Evolutionary conservation across 345 rosid species (phyloP).

Genomic region (Sisymbrium altissimum): DNA sequence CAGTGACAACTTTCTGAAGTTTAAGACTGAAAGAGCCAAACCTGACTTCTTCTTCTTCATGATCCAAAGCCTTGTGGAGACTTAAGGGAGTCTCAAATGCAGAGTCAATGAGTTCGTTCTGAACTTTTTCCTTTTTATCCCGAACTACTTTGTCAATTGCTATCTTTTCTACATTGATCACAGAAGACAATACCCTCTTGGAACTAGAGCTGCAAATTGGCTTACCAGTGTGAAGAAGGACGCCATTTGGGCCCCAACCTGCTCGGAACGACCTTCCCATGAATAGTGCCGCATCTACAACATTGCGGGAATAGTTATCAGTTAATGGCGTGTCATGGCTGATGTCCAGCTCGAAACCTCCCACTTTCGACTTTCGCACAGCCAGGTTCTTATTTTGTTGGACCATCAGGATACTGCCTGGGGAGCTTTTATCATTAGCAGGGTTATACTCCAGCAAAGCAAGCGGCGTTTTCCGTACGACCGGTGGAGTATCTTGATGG

Average conservation of each 20-base stretch:
- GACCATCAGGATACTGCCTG: slow-evolving; percentile 64
- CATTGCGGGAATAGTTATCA: slow-evolving; percentile 62
- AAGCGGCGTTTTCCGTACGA: slow-evolving; percentile 60
- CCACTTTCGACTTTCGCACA: slow-evolving; percentile 44
- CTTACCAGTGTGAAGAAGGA: slow-evolving; percentile 80
- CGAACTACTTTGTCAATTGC: slow-evolving; percentile 80
- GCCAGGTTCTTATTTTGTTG: slow-evolving; percentile 67
- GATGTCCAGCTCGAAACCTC: slow-evolving; percentile 77
- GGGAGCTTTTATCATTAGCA: slow-evolving; percentile 46
- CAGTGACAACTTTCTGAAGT: slow-evolving; percentile 63
- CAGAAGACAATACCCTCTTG: slow-evolving; percentile 58
- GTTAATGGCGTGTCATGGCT: slow-evolving; percentile 61
- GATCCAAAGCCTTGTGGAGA: slow-evolving; percentile 63
- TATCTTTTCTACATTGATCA: slow-evolving; percentile 72
- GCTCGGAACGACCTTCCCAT: slow-evolving; percentile 98
- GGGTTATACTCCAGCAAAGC: slow-evolving; percentile 80
- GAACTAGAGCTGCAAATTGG: slow-evolving; percentile 52
- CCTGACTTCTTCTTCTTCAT: slow-evolving; percentile 54
- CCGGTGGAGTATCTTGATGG: slow-evolving; percentile 48
- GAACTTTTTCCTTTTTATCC: slow-evolving; percentile 61
- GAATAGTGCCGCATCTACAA: slow-evolving; percentile 93
- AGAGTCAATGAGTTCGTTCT: slow-evolving; percentile 65
- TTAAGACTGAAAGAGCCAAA: slow-evolving; percentile 67
- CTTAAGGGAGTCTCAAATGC: slow-evolving; percentile 75
- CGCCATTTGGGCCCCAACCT: slow-evolving; percentile 98